Conservation (phyloP, 2,329 filamentous ascomycete species). For the Stylonectria norvegica region DNA sequence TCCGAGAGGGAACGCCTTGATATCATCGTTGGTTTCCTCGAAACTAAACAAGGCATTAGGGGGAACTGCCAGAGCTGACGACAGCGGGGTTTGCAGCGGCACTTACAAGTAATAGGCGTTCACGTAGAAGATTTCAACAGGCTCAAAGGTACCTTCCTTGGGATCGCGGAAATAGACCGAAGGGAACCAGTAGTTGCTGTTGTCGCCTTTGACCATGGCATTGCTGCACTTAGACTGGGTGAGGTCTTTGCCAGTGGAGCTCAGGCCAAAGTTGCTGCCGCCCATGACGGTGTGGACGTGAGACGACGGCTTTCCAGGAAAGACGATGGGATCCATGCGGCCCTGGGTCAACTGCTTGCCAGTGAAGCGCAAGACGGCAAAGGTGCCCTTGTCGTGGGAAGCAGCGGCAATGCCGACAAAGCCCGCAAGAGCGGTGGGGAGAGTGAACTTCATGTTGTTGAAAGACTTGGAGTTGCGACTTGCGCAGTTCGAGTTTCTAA, state of each 20-base stretch:
- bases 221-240: conserved; percentile 65
- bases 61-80: conserved; percentile 9
- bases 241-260: conserved; percentile 59
- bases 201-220: conserved; percentile 64
- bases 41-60: conserved; percentile 49
- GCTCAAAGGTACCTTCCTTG: conserved; percentile 59
- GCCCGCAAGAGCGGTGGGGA: conserved; percentile 35
- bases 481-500: conserved; percentile 4
- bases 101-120: conserved; percentile 71
- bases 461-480: background rate
- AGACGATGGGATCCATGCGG: conserved; percentile 66
- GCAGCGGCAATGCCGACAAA: conserved; percentile 36
- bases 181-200: conserved; percentile 76
- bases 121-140: conserved; percentile 68
- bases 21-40: conserved; percentile 60
- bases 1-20: conserved; percentile 66
- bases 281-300: conserved; percentile 72
- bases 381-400: conserved; percentile 49
- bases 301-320: conserved; percentile 52
- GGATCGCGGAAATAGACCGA: conserved; percentile 65
- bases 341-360: conserved; percentile 61
- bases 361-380: conserved; percentile 69
- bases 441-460: conserved; percentile 35
- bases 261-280: conserved; percentile 63
- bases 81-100: background rate